Evolutionary conservation across 1,139 yeast genomes (phyloP).

Genomic region (Hyphopichia fennica): DNA sequence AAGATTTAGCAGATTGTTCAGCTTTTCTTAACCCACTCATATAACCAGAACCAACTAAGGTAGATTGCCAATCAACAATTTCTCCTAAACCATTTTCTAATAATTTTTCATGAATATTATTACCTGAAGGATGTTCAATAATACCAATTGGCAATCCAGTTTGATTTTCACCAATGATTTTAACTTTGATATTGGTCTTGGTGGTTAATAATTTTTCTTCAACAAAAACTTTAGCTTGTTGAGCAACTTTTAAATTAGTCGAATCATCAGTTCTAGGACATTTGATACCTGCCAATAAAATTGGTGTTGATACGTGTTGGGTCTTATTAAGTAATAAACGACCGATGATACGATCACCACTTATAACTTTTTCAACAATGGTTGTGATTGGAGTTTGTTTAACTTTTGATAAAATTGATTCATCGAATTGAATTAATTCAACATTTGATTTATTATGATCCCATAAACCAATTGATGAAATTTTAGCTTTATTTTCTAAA

Average conservation of each 20-base stretch:
- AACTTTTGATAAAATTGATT: conserved; percentile 36
- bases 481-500: conserved; percentile 51
- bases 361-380: conserved; percentile 71
- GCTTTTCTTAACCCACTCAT: conserved; percentile 66
- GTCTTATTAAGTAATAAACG: conserved; percentile 49
- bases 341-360: conserved; percentile 73
- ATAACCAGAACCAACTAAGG: conserved; percentile 62
- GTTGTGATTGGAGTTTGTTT: conserved; percentile 47
- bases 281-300: conserved; percentile 71
- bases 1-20: conserved; percentile 65
- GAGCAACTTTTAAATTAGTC: conserved; percentile 50
- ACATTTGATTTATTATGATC: conserved; percentile 15
- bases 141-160: conserved; percentile 64
- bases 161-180: conserved; percentile 60
- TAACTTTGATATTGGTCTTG: conserved; percentile 49
- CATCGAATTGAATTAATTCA: conserved; percentile 37
- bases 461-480: conserved; percentile 60
- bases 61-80: conserved; percentile 81
- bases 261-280: conserved; percentile 65
- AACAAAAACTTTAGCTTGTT: conserved; percentile 65
- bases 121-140: conserved; percentile 70
- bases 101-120: conserved; percentile 64
- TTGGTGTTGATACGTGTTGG: conserved; percentile 52
- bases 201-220: conserved; percentile 69
- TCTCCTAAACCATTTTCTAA: conserved; percentile 71